Percentiles rank a stretch among this genome's conserved stretches.
Evolutionary conservation across 2,329 filamentous ascomycete species (phyloP).

Genomic region (Aspergillus viridinutans): DNA sequence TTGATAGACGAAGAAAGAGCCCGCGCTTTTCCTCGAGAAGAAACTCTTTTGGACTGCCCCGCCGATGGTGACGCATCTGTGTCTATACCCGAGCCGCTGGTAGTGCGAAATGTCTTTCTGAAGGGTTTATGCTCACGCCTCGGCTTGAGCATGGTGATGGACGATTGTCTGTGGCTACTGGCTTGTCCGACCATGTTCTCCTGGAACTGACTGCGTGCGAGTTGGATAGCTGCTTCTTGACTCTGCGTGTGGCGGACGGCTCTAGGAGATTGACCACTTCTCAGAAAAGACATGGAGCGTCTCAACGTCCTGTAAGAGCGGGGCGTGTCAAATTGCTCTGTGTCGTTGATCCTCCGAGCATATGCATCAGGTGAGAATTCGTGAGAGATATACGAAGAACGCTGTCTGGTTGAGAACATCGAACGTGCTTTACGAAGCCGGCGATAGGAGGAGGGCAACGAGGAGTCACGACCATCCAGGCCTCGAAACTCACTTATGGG

Average conservation of each 20-base stretch:
- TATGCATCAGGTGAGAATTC: constrained; percentile 11
- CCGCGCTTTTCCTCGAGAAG: constrained; percentile 27
- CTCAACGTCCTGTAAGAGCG: constrained; percentile 26
- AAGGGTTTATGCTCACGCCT: constrained; percentile 33
- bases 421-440: constrained; percentile 45
- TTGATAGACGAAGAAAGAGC: constrained; percentile 41
- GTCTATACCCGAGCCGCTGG: constrained; percentile 21
- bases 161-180: constrained; percentile 20
- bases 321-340: constrained; percentile 4
- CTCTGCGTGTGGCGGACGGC: constrained; percentile 23
- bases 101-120: constrained; percentile 33
- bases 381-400: constrained; percentile 20
- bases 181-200: constrained; percentile 19
- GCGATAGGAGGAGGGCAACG: constrained; percentile 45
- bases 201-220: constrained; percentile 39
- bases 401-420: constrained; percentile 42
- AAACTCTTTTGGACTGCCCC: constrained; percentile 1
- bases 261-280: constrained; percentile 20
- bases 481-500: constrained; percentile 30
- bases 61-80: constrained; percentile 6
- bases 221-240: constrained; percentile 38
- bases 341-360: constrained; percentile 4
- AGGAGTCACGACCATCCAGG: constrained; percentile 34
- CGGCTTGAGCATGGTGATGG: constrained; percentile 17
- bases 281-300: constrained; percentile 43